Conservation (phyloP, 2,329 filamentous ascomycete species). For the Aspergillus sp. region DNA sequence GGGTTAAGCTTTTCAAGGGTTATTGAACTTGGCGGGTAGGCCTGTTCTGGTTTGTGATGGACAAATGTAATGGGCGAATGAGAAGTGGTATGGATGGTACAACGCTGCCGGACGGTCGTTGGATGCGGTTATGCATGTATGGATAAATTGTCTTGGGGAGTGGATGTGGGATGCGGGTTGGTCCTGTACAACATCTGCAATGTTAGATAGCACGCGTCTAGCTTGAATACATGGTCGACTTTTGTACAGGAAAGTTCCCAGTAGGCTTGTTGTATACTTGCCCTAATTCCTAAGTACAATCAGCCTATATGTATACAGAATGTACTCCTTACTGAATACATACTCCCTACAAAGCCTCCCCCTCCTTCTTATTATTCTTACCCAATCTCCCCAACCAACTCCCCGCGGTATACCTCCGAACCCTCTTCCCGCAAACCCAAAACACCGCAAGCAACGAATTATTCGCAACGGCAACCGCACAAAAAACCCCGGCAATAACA, state of each 20-base stretch:
- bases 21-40: no score
- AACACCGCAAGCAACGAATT: slow-evolving; percentile 56
- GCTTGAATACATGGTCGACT: slow-evolving; percentile 1
- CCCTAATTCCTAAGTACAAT: no score
- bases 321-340: background rate
- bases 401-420: slow-evolving; percentile 50
- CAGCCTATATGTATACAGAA: background rate
- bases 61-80: background rate
- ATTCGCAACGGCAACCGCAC: slow-evolving; percentile 54
- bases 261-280: no score
- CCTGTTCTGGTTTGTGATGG: background rate
- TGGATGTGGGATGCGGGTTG: background rate
- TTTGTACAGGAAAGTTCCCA: background rate
- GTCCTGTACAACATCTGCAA: background rate
- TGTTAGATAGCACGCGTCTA: background rate
- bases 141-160: background rate
- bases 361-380: background rate
- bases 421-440: slow-evolving; percentile 57
- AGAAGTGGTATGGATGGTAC: background rate
- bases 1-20: background rate
- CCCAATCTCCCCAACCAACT: slow-evolving; percentile 54
- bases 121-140: background rate
- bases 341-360: background rate
- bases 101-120: slow-evolving; percentile 12
- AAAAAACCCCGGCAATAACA: slow-evolving; percentile 58